A percentile compares a stretch with the other conserved stretches of the same genome.
These are phyloP conservation scores for Pseudoturritis turrita DNA, from an alignment of 345 rosid genomes.

Conservation along the genomic window DNA sequence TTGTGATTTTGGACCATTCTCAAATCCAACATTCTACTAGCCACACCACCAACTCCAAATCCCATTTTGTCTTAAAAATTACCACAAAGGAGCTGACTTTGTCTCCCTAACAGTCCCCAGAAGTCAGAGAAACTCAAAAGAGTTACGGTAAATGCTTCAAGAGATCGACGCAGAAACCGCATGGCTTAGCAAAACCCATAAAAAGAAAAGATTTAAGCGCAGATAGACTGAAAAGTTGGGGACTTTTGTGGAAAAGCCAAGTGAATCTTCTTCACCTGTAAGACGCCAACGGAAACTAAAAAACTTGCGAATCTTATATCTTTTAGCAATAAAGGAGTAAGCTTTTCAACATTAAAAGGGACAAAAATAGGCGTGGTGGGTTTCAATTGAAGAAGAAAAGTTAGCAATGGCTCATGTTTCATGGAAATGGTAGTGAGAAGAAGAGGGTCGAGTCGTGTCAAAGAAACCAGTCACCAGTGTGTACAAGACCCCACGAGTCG, in stretches of 20 bases:
- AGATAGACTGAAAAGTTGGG: conserved; percentile 31
- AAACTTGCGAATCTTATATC: conserved; percentile 26
- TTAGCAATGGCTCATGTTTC: conserved; percentile 17
- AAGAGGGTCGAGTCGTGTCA: conserved; percentile 25
- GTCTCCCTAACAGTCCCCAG: background rate
- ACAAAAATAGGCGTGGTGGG: conserved; percentile 45
- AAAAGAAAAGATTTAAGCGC: background rate
- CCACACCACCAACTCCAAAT: conserved; percentile 45
- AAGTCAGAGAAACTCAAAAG: background rate
- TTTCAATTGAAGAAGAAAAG: conserved; percentile 38
- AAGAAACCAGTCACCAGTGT: conserved; percentile 17
- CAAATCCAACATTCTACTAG: conserved; percentile 49
- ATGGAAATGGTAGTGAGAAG: conserved; percentile 17
- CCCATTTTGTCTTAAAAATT: conserved; percentile 39
- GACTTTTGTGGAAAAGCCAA: conserved; percentile 43
- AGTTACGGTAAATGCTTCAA: background rate
- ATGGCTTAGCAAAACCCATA: background rate
- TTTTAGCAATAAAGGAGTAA: conserved; percentile 30
- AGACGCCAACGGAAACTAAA: conserved; percentile 24
- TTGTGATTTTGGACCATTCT: conserved; percentile 52
- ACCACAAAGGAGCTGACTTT: conserved; percentile 16
- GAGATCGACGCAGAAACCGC: background rate
- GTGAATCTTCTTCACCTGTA: conserved; percentile 38
- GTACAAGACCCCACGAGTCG: conserved; percentile 32
- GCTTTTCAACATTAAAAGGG: conserved; percentile 48